Base-by-base conservation (phyloP, 2,329 filamentous ascomycete species). In the Lachnellula arida region DNA sequence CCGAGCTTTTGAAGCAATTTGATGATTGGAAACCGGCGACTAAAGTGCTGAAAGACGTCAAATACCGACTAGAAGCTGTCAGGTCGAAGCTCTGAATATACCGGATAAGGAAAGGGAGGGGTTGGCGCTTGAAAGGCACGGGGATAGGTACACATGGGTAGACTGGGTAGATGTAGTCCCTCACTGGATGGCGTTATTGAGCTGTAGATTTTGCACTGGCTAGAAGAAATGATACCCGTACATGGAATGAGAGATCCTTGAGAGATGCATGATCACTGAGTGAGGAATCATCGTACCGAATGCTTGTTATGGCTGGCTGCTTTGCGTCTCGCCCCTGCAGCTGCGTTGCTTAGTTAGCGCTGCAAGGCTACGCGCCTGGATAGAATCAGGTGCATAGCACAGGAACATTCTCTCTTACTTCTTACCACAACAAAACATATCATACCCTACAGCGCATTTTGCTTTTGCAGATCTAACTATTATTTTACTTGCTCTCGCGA, bases 21-120 rank as follows among this genome's bases (percentile, higher is more conserved):
- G 92, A 97, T 70, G 85, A 89, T 52, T 99, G 94, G 94, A 92
- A 88, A 68, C 94, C 94, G 0, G 80, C 78, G 0, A 96, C 86
- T 7, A 99, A 97, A 75, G 89, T 89, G 44, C 74, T 99, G 56
- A 96, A 94, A 74, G 94, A 99, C 72, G 92, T 99, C 47, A 96
- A 96, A 72, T 97, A 95, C 72, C 81, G 94, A 59, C 77, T 99
- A 19, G 94, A 97, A 74, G 93, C 88, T 2, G 89, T 99, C 46
- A 82, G 90, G 67, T 96, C 91, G 48, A 95, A 91, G 74, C 75
- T 97, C 61, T 71, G 56, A 55, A 19, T 32, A 65, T 11, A 19
- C 53, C 28, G 49, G 15, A 15, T 49, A n/a, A 50, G 46, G 37
- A 39, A 15, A 22, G 34, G 17, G 17, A 47, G 39, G 23, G 46